Evolutionary conservation across 2,329 filamentous ascomycete genomes (phyloP), one percentile per base, ranked within the genome.

Genomic region (Claviceps purpurea): DNA sequence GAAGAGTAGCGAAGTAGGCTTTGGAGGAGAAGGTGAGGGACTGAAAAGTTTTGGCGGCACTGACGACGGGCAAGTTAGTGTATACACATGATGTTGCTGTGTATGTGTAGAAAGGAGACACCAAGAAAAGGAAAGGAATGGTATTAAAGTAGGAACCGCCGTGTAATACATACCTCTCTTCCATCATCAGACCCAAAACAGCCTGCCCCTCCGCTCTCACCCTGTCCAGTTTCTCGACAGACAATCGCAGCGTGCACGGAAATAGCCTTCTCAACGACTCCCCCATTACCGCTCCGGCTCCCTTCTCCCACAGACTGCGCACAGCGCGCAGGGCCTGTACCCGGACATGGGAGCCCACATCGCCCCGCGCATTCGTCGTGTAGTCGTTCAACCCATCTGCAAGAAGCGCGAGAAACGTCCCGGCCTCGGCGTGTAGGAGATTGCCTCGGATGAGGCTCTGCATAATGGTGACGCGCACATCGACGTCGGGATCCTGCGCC

Each of bases 141-240:
- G 8, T 34, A 11, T 34, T 4, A 4, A 11, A 34, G 30, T 34
- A 34, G 30, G 2, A 8, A 16, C 4, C 6, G 16, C n/a, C 39
- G n/a, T 42, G 13, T 2, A 3, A 14, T 45, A 65, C 70, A 53
- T 64, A 82, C 80, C 65, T 66, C 24, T 70, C 56, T 26, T 67
- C 57, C n/a, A 79, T 58, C 22, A 70, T 60, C 46, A 76, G 57
- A 4, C 68, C 67, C 46, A 84, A 60, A 10, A 75, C 74, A 37
- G 71, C 67, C 55, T 84, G 81, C 1, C 83, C 85, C 56, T 81
- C 77, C 0, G 79, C 71, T 24, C 93, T 81, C 18, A 97, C 85
- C 56, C 88, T 86, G 65, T 97, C 91, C 2, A 97, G 75, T 64
- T 95, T 96, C 67, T 98, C 93, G 0, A 87, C 79, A 2, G 89